Conservation (phyloP, 352 stramenopile genomes). For the Vaucheria bursata region DNA sequence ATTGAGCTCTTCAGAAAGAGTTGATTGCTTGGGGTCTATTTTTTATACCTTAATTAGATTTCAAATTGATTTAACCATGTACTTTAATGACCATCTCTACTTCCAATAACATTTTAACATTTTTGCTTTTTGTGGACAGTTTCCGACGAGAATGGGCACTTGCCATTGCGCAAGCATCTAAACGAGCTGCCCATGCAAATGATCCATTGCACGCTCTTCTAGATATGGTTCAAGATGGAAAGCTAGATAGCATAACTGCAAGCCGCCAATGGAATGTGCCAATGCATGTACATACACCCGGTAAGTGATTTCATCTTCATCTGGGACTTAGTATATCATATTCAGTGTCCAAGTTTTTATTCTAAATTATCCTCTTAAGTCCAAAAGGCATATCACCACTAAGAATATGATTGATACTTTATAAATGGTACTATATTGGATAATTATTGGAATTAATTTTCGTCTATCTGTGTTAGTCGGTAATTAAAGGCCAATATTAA, state of each 20-base stretch:
- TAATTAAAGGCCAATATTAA: too few species aligned
- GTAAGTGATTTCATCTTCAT: neutral
- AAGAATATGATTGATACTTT: too few species aligned
- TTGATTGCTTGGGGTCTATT: neutral
- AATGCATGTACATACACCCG: neutral
- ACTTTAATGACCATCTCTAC: too few species aligned
- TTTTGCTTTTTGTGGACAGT: neutral
- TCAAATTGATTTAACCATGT: too few species aligned
- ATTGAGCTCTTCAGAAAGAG: neutral
- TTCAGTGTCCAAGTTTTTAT: too few species aligned
- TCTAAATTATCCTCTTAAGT: too few species aligned
- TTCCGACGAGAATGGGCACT: neutral
- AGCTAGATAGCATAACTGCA: conserved; percentile 52
- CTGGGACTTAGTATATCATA: neutral
- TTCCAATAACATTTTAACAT: neutral
- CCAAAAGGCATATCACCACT: too few species aligned
- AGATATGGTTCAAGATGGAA: conserved; percentile 21
- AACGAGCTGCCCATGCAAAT: conserved; percentile 8
- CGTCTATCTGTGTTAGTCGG: too few species aligned
- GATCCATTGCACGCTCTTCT: conserved; percentile 41
- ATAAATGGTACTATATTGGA: too few species aligned
- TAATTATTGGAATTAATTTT: too few species aligned
- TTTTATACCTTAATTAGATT: neutral
- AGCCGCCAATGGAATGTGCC: conserved; percentile 43
- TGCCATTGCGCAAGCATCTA: neutral